These are phyloP conservation scores for Tricholoma sp. DNA, from an alignment of 768 basidiomycete genomes.

Conservation along the genomic window DNA sequence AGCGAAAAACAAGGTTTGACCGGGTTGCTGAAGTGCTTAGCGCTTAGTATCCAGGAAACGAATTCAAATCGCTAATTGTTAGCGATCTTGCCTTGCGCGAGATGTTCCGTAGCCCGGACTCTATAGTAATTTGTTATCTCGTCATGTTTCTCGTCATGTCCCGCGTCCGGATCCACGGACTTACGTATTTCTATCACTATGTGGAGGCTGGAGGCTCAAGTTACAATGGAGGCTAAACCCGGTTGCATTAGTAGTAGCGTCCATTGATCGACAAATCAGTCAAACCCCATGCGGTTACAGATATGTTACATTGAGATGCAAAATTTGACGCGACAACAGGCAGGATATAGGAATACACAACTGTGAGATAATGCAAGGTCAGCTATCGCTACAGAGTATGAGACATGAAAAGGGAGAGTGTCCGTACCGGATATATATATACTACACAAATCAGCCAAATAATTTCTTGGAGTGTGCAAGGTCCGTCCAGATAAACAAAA, in stretches of 20 bases:
- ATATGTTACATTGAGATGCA: neutral
- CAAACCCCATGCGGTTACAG: neutral
- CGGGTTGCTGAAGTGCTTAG: too few relatives aligned
- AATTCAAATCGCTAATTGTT: too few relatives aligned
- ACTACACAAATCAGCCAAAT: conserved; percentile 17
- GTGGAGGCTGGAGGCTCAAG: too few relatives aligned
- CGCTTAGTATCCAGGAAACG: too few relatives aligned
- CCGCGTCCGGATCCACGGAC: neutral
- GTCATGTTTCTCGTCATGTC: neutral
- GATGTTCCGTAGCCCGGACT: neutral
- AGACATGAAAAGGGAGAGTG: neutral
- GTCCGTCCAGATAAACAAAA: conserved; percentile 9
- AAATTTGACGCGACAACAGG: conserved; percentile 1
- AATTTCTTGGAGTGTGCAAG: conserved; percentile 10
- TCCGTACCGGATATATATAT: conserved; percentile 24
- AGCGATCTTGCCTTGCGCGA: neutral
- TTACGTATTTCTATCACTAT: too few relatives aligned
- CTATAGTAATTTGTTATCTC: neutral
- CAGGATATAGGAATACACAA: conserved; percentile 21
- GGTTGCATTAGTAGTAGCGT: conserved; percentile 3
- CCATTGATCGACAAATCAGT: neutral
- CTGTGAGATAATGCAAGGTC: conserved; percentile 12
- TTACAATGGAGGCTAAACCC: neutral
- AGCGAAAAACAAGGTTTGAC: too few relatives aligned
- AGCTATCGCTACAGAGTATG: conserved; percentile 22